Conservation (phyloP, 78 protist species). For the Dictyostelium citrinum region DNA sequence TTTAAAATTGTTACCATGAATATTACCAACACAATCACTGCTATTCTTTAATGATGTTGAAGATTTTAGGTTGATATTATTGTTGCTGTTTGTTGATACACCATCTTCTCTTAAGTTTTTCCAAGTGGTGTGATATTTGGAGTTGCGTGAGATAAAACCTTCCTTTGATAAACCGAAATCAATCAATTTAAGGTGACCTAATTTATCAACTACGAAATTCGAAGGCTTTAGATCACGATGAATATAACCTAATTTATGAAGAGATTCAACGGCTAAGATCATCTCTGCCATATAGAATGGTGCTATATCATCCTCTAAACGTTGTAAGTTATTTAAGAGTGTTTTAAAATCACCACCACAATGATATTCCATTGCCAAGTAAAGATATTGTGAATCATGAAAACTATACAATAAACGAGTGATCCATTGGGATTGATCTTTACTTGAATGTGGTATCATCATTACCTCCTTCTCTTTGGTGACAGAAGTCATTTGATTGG, state of each 20-base stretch:
- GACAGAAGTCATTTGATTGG: slow-evolving; percentile 63
- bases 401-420: slow-evolving; percentile 67
- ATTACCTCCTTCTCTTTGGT: slow-evolving; percentile 62
- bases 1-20: background rate
- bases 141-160: slow-evolving; percentile 66
- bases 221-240: slow-evolving; percentile 96
- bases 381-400: slow-evolving; percentile 71
- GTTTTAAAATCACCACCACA: slow-evolving; percentile 92
- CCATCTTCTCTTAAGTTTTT: slow-evolving; percentile 19
- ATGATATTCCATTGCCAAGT: slow-evolving; percentile 77
- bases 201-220: slow-evolving; percentile 88
- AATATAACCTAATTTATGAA: slow-evolving; percentile 85
- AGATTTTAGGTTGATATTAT: background rate
- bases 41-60: background rate
- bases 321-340: slow-evolving; percentile 49
- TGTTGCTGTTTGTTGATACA: background rate
- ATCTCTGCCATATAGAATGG: slow-evolving; percentile 89
- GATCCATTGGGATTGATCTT: slow-evolving; percentile 69
- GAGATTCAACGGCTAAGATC: slow-evolving; percentile 78
- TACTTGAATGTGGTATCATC: slow-evolving; percentile 61
- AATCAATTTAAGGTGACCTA: slow-evolving; percentile 92
- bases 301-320: slow-evolving; percentile 82
- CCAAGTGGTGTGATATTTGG: slow-evolving; percentile 46
- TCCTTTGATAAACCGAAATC: slow-evolving; percentile 95
- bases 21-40: background rate